Base-by-base conservation (phyloP, 805 yeast species). In the Pichia cabralensis region DNA sequence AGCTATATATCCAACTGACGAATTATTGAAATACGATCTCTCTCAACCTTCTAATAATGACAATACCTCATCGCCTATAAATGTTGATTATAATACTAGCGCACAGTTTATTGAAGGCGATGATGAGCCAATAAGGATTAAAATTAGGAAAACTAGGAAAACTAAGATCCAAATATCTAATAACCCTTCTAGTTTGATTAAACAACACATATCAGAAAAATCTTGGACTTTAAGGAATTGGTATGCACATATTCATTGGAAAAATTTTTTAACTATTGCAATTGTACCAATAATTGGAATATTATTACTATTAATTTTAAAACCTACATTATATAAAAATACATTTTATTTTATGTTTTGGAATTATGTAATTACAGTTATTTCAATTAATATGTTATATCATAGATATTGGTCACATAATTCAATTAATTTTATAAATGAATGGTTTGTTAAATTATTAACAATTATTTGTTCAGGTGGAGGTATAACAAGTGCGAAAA, bases 381-480 rank as follows among this genome's bases (percentile, higher is more conserved):
- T 81, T n/a, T 74, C 85, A 26, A 74, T 84, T 49, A 81, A 88
- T 30, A 81, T 85, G 12, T 83, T 94, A 3, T 84, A 85, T 60
- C 95, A 84, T 53, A 65, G 95, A 30, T 67, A 78, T 39, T 83
- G 71, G 67, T 67, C 94, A 2, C 84, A 76, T 52, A 62, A 76
- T 26, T 50, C 80, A 6, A 73, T 74, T 52, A 38, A 33, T 8
- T 57, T 58, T 9, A 67, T 71, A n/a, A 46, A 60, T 17, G 48
- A 55, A 12, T 57, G 65, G 3, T 42, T 82, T 22, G 69, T 69
- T 37, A 39, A 66, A 23, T 48, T 65, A 20, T 68, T 79, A 38
- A 70, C 76, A n/a, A 48, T 76, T 1, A 62, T 75, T 28, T 88
- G 89, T 6, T 61, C 79, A 13, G 79, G 83, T 44, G 74, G 78